A percentile compares a stretch with the other conserved stretches of the same genome.
These are phyloP conservation scores for Aspergillus tanneri DNA, from an alignment of 2,329 filamentous ascomycete genomes.

Conservation along the genomic window DNA sequence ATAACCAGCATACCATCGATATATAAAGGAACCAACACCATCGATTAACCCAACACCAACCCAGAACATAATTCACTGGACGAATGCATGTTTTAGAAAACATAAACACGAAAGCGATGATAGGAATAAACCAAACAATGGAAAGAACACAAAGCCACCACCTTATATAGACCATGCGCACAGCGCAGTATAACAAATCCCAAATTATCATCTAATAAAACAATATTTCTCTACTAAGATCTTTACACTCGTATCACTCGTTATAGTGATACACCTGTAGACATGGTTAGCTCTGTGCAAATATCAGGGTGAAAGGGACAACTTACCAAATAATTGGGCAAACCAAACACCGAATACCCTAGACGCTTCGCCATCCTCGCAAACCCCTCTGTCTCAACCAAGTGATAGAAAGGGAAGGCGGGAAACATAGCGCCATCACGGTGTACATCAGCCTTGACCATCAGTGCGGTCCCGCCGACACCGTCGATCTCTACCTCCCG, in stretches of 20 bases:
- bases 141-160: not conserved
- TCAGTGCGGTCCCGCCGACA: slow-evolving; percentile 84
- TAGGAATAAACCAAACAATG: no score
- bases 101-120: no score
- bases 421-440: slow-evolving; percentile 98
- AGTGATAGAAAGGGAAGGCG: slow-evolving; percentile 89
- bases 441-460: slow-evolving; percentile 96
- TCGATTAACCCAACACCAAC: no score
- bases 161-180: slow-evolving; percentile 3
- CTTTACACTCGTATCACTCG: slow-evolving; percentile 55
- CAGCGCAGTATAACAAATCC: slow-evolving; percentile 8
- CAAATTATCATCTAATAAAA: not conserved
- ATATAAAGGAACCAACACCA: no score
- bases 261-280: slow-evolving; percentile 83
- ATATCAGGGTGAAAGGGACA: slow-evolving; percentile 2
- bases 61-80: no score
- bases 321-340: slow-evolving; percentile 93
- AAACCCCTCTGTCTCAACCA: slow-evolving; percentile 97
- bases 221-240: not conserved
- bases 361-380: slow-evolving; percentile 92
- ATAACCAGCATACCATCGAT: no score
- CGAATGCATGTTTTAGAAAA: no score
- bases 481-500: slow-evolving; percentile 78
- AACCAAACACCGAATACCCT: slow-evolving; percentile 80
- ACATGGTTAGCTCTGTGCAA: slow-evolving; percentile 6